Evolutionary conservation across 2,329 filamentous ascomycete species (phyloP).

Genomic region (Fusarium newnesense): DNA sequence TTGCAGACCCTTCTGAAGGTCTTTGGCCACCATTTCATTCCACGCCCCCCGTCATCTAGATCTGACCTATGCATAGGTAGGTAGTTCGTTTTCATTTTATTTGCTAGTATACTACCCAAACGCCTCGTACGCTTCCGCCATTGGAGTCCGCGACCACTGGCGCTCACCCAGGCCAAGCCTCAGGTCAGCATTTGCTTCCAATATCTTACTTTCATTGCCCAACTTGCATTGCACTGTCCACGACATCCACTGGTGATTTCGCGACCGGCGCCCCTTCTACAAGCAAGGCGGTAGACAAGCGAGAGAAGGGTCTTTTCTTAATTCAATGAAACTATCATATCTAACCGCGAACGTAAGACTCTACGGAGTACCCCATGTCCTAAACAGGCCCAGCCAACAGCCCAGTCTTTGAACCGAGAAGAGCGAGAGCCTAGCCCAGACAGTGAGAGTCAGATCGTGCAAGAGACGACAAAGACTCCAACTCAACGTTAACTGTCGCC

Average conservation of each 20-base stretch:
- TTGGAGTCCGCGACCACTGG: constrained; percentile 6
- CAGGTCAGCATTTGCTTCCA: background rate
- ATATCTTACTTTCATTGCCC: constrained; percentile 21
- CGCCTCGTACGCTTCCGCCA: constrained; percentile 33
- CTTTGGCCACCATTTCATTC: constrained; percentile 6
- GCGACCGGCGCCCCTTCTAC: background rate
- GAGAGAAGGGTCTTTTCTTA: background rate
- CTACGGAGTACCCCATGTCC: constrained; percentile 19
- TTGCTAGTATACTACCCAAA: constrained; percentile 27
- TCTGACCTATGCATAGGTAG: constrained; percentile 27
- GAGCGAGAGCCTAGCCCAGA: background rate
- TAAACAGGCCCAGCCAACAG: constrained; percentile 22
- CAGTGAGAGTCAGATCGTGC: constrained; percentile 14
- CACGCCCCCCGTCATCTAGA: constrained; percentile 27
- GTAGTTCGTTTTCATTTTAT: constrained; percentile 24
- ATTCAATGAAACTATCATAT: background rate
- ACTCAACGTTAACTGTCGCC: background rate
- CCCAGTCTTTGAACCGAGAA: constrained; percentile 11
- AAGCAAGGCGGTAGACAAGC: background rate
- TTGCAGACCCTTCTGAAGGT: background rate
- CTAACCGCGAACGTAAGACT: constrained; percentile 5
- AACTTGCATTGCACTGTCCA: constrained; percentile 11
- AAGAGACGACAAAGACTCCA: constrained; percentile 37
- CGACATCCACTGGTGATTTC: constrained; percentile 7
- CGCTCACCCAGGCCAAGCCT: constrained; percentile 7